Conservation (phyloP, 208 protist species). For the Leishmania arabica region DNA sequence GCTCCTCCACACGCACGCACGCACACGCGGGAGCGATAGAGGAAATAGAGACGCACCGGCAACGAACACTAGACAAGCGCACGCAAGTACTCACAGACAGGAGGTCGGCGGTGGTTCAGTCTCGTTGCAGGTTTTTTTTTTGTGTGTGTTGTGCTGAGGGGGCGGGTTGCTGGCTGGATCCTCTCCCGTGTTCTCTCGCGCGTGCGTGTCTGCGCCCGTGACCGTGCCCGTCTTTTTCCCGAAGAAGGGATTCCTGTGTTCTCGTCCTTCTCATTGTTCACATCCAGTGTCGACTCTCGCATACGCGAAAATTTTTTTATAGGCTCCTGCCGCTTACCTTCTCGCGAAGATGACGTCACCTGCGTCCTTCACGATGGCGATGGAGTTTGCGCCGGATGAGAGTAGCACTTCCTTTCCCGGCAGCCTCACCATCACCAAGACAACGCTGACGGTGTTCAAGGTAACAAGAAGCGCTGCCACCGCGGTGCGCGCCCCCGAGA, state of each 20-base stretch:
- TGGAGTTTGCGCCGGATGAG: slow-evolving; percentile 55
- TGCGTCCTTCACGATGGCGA: slow-evolving; percentile 37
- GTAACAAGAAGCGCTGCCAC: slow-evolving; percentile 7
- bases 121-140: too few relatives aligned
- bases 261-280: neutral
- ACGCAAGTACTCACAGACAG: neutral
- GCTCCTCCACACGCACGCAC: neutral
- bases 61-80: neutral
- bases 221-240: too few relatives aligned
- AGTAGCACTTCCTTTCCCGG: slow-evolving; percentile 42
- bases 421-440: slow-evolving; percentile 58
- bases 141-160: too few relatives aligned
- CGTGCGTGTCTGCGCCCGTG: too few relatives aligned
- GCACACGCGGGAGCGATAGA: too few relatives aligned
- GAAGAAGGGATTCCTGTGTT: neutral
- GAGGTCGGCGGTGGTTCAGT: too few relatives aligned
- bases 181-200: too few relatives aligned
- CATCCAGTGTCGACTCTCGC: neutral
- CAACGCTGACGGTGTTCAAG: slow-evolving; percentile 62
- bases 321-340: neutral
- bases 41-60: neutral
- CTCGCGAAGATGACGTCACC: slow-evolving; percentile 2
- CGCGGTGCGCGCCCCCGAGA: slow-evolving; percentile 16
- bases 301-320: too few relatives aligned
- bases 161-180: too few relatives aligned